Conservation (phyloP, 345 rosid genomes). For the Arabis alpina region DNA sequence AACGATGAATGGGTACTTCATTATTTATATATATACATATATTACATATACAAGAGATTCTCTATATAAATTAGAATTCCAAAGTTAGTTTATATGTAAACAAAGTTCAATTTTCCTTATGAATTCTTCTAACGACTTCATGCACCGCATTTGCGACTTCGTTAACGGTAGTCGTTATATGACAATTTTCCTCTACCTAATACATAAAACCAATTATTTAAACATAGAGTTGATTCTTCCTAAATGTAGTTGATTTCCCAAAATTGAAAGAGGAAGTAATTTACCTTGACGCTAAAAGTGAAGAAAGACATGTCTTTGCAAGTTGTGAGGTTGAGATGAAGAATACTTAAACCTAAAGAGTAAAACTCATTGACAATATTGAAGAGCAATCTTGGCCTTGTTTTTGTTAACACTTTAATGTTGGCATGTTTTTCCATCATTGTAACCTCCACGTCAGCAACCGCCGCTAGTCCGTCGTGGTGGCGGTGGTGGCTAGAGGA, state of each 20-base stretch:
- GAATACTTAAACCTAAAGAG: slow-evolving; percentile 51
- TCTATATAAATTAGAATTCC: neutral
- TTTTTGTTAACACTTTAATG: slow-evolving; percentile 57
- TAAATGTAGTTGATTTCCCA: too few species aligned
- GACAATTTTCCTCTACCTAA: slow-evolving; percentile 30
- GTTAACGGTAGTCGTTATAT: slow-evolving; percentile 25
- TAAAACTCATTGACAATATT: slow-evolving; percentile 56
- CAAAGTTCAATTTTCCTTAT: neutral
- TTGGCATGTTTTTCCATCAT: slow-evolving; percentile 63
- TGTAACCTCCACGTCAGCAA: slow-evolving; percentile 68
- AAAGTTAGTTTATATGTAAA: too few species aligned
- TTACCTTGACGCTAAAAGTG: slow-evolving; percentile 66
- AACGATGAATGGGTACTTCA: neutral
- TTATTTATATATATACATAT: neutral
- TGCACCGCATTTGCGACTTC: slow-evolving; percentile 38
- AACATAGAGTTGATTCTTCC: neutral
- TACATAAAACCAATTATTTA: neutral
- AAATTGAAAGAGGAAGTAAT: neutral
- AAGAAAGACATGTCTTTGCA: slow-evolving; percentile 52
- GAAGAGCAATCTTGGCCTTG: slow-evolving; percentile 55
- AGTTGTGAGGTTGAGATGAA: slow-evolving; percentile 67
- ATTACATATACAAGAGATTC: neutral
- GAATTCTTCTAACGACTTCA: slow-evolving; percentile 38
- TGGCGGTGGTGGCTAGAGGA: slow-evolving; percentile 29
- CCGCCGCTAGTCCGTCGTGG: slow-evolving; percentile 26